Evolutionary conservation across 768 basidiomycete species (phyloP), one percentile per base, ranked within the genome.

Genomic region (Tubosaeta brunneosetosa): DNA sequence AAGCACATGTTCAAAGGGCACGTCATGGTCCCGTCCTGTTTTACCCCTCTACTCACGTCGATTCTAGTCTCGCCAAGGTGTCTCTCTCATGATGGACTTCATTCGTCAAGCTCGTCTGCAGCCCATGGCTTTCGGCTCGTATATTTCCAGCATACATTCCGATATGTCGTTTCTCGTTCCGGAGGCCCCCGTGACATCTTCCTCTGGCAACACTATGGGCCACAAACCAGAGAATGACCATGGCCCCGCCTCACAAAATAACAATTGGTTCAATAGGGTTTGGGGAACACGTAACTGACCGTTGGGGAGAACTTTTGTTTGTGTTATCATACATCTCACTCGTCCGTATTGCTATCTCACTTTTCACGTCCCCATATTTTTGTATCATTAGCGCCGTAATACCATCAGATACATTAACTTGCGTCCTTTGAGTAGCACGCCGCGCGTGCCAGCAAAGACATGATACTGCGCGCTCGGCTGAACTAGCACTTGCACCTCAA

Each of bases 1-100:
- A 94, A 68, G 81, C 85, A 16, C 90, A 97, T 63, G 75, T 94
- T 46, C 91, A 94, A 69, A 79, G 83, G 61, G 94, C 87, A 66
- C 49, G 85, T 71, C 34, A 41, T 34, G n/a, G 3, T 47, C 29
- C 26, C 38, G 49, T 33, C 48, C 38, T 27, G 13, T 14, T 48
- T 26, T 17, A 14, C 42, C 12, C 0, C 16, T 41, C n/a, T 29
- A 22, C 58, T 51, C 42, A 55, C 34, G 14, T 46, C 34, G 50
- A 11, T 55, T 14, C 16, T 55, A 91, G 90, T 92, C 88, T 61
- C 88, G 90, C 41, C 88, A 91, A 69, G 93, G 93, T 6, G 86
- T 97, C 55, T 84, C 87, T 38, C 77, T 92, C 40, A 86, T 95
- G 52, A 78, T 95, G 45, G 78, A 78, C 54, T 77, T 90, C 48